Conservation (phyloP, 2,329 filamentous ascomycete species). For the Xylariaceae sp. region DNA sequence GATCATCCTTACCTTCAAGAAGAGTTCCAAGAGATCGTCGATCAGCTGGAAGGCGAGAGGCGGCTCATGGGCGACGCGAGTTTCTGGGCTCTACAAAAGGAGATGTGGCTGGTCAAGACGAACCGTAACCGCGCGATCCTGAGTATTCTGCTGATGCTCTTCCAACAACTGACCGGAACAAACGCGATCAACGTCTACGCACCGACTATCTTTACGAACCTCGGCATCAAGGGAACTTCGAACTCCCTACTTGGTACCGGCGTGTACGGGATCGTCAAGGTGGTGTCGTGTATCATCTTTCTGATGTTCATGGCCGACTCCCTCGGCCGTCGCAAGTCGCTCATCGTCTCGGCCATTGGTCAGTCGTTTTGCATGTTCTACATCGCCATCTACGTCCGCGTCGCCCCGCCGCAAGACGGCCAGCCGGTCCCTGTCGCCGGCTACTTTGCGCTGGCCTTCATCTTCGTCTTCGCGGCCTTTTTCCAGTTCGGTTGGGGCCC, state of each 20-base stretch:
- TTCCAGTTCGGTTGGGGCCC: conserved; percentile 63
- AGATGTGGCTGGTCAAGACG: conserved; percentile 55
- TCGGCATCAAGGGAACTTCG: conserved; percentile 39
- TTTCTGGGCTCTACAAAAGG: conserved; percentile 53
- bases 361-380: conserved; percentile 60
- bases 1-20: conserved; percentile 51
- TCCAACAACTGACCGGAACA: conserved; percentile 65
- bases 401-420: conserved; percentile 46
- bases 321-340: conserved; percentile 48
- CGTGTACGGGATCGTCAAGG: conserved; percentile 59
- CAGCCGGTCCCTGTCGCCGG: conserved; percentile 52
- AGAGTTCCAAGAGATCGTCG: conserved; percentile 56
- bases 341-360: conserved; percentile 55
- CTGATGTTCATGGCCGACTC: conserved; percentile 56
- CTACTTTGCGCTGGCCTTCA: conserved; percentile 60
- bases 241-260: conserved; percentile 56
- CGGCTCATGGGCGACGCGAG: conserved; percentile 48
- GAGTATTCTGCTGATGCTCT: conserved; percentile 57
- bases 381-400: conserved; percentile 59
- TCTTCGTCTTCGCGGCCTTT: conserved; percentile 62
- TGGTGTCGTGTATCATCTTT: conserved; percentile 51
- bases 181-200: conserved; percentile 35
- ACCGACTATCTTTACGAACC: conserved; percentile 31
- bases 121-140: conserved; percentile 61
- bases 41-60: conserved; percentile 58